Percentiles rank a stretch among this genome's conserved stretches.
These are phyloP conservation scores for Pythium dissimile DNA, from an alignment of 352 stramenopile species.

Conservation along the genomic window DNA sequence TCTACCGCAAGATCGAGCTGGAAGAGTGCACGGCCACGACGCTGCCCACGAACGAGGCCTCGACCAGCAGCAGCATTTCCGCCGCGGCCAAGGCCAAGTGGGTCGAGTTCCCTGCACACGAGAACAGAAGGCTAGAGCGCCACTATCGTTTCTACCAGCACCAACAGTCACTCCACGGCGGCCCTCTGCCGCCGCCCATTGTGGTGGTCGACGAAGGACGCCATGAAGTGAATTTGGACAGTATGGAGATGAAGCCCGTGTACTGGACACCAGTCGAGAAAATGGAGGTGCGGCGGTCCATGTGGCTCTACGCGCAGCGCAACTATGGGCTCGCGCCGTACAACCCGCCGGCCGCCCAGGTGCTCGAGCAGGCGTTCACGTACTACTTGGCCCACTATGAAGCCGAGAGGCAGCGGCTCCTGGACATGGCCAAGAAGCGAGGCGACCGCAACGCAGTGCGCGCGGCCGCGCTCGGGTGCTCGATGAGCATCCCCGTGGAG, in stretches of 20 bases:
- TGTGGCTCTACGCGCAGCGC: constrained; percentile 80
- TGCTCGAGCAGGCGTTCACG: constrained; percentile 61
- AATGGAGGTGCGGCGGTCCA: constrained; percentile 60
- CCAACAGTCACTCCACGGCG: constrained; percentile 35
- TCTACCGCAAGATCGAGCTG: constrained; percentile 64
- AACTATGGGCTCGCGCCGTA: constrained; percentile 84
- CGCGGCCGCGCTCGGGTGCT: constrained; percentile 23
- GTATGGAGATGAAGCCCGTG: constrained; percentile 74
- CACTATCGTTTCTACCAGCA: constrained; percentile 64
- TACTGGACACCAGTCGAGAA: constrained; percentile 77
- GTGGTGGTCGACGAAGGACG: constrained; percentile 82
- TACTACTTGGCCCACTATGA: constrained; percentile 75
- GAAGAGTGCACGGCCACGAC: background rate
- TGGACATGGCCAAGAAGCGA: constrained; percentile 43
- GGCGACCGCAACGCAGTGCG: constrained; percentile 1
- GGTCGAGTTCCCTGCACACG: constrained; percentile 76
- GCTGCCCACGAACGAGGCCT: background rate
- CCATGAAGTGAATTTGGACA: constrained; percentile 73
- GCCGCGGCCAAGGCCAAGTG: constrained; percentile 31
- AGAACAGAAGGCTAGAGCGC: constrained; percentile 66
- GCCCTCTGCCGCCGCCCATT: constrained; percentile 42
- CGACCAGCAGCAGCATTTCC: background rate
- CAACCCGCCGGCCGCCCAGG: constrained; percentile 37
- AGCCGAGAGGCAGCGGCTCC: constrained; percentile 54
- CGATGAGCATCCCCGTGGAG: constrained; percentile 69